Evolutionary conservation across 805 yeast genomes (phyloP), one percentile per base, ranked within the genome.

Genomic region (Tetrapisispora arboricola): DNA sequence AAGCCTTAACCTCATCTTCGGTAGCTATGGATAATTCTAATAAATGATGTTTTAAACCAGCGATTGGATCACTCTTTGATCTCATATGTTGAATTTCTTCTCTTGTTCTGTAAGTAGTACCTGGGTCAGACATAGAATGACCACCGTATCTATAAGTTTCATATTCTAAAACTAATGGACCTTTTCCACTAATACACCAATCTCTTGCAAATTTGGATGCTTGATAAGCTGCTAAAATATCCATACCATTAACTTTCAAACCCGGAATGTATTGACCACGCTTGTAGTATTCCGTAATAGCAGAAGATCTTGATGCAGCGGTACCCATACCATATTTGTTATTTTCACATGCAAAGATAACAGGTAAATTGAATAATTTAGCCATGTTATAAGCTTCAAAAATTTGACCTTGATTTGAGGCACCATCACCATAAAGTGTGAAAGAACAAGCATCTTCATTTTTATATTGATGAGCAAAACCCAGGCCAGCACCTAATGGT

Each of bases 291-390:
- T 92, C 96, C 46, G 94, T 82, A 74, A 87, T 69, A 40, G 98
- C 98, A 40, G 96, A 87, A 12, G 96, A 87, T 72, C 98, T 83
- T 36, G 95, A 67, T 42, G 97, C 97, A 49, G 98, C 70, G 40
- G 98, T 92, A 72, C 98, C 98, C 98, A 92, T 92, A 76, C 98
- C 98, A 67, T 92, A 92, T 72, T 87, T 92, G 80, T 92, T 92
- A 77, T 92, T 92, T 71, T 92, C 98, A 75, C 98, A 92, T 49
- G 92, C 86, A 62, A 86, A 92, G 49, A 92, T 70, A 63, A 85
- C 82, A 53, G 98, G 98, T 61, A 92, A 75, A 69, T 88, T 80
- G 95, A 96, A 92, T 64, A 92, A 77, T 71, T 92, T 92, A 61
- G 98, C 98, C 97, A 92, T 92, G 79, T 92, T 92, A 76, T 75